Evolutionary conservation across 805 yeast genomes (phyloP).

Genomic region (Wickerhamiella australiensis): DNA sequence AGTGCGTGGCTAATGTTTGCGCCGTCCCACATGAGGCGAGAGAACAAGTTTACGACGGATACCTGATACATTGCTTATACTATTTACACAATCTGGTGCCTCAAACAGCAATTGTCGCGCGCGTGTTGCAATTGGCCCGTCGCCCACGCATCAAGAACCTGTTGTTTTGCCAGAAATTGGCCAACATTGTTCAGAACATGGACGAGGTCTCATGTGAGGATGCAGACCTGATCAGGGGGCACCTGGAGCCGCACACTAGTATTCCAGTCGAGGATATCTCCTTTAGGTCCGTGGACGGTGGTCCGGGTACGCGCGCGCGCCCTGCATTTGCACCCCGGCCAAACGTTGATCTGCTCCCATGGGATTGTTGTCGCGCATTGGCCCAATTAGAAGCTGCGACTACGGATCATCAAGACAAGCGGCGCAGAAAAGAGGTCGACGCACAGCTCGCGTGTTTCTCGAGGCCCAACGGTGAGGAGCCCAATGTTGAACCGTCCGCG

Average conservation of each 20-base stretch:
- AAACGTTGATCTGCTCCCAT: background rate
- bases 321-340: background rate
- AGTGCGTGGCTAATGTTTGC: background rate
- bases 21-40: background rate
- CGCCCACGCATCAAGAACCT: slow-evolving; percentile 1
- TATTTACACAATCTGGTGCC: background rate
- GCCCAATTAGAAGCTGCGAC: background rate
- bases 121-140: background rate
- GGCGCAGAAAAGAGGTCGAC: background rate
- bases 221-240: background rate
- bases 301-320: no score
- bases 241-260: background rate
- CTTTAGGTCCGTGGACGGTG: background rate
- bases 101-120: background rate
- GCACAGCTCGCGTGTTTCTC: slow-evolving; percentile 3
- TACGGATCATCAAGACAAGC: background rate
- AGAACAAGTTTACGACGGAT: slow-evolving; percentile 3
- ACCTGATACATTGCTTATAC: slow-evolving; percentile 5
- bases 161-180: background rate
- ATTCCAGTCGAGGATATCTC: background rate
- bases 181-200: background rate
- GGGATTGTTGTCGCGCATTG: background rate
- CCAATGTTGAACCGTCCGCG: no score
- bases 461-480: background rate
- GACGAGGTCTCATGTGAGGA: background rate